A percentile compares a stretch with the other conserved stretches of the same genome.
Conservation (phyloP, 169 alveolate genomes). For the Plasmodium billcollinsi region DNA sequence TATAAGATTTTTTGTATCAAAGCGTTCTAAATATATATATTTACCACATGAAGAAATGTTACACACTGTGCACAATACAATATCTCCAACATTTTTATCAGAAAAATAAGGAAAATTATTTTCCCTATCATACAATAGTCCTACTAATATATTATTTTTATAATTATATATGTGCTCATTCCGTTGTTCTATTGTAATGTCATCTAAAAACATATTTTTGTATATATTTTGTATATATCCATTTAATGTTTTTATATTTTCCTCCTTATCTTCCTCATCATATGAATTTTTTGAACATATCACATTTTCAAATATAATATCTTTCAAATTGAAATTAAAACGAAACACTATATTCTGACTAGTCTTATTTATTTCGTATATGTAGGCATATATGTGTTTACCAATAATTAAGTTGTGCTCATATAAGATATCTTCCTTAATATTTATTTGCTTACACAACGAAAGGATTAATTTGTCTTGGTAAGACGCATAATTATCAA, state of each 20-base stretch:
- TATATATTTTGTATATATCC: slow-evolving; percentile 18
- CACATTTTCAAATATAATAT: slow-evolving; percentile 48
- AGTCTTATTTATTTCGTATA: slow-evolving; percentile 54
- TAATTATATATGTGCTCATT: slow-evolving; percentile 44
- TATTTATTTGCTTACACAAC: slow-evolving; percentile 30
- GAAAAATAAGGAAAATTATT: slow-evolving; percentile 63
- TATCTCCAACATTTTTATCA: slow-evolving; percentile 70
- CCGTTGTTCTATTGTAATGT: slow-evolving; percentile 12
- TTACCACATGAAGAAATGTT: slow-evolving; percentile 68
- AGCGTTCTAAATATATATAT: slow-evolving; percentile 58
- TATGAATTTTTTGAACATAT: slow-evolving; percentile 6
- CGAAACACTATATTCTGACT: slow-evolving; percentile 51
- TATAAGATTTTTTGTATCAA: slow-evolving; percentile 49
- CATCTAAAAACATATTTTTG: slow-evolving; percentile 12
- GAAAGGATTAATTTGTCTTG: slow-evolving; percentile 25
- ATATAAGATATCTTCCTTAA: slow-evolving; percentile 62
- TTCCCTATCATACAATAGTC: slow-evolving; percentile 70
- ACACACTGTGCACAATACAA: slow-evolving; percentile 51
- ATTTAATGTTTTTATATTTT: slow-evolving; percentile 18
- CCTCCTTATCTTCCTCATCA: slow-evolving; percentile 15
- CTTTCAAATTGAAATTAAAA: slow-evolving; percentile 48
- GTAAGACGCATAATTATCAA: background rate
- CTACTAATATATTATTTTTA: slow-evolving; percentile 69
- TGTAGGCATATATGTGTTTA: slow-evolving; percentile 51
- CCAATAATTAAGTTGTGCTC: slow-evolving; percentile 46